Conservation (phyloP, 2,329 filamentous ascomycete species). For the Epicoccum sorghinum region DNA sequence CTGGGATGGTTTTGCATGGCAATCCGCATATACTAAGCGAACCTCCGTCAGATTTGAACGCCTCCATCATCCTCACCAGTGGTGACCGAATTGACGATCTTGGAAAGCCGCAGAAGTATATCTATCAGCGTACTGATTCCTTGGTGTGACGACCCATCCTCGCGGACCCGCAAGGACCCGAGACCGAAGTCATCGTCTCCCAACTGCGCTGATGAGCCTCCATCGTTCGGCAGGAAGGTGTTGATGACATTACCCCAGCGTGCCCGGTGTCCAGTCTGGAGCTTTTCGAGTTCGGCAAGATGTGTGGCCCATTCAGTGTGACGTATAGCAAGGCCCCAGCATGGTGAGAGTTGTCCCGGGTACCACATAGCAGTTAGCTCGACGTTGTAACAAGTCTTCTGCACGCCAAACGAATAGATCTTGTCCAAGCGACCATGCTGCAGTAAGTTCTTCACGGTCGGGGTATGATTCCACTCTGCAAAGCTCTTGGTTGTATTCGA, state of each 20-base stretch:
- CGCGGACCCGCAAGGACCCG: slow-evolving; percentile 6
- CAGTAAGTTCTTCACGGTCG: slow-evolving; percentile 22
- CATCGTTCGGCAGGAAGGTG: slow-evolving; percentile 39
- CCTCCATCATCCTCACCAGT: not conserved
- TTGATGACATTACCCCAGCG: slow-evolving; percentile 29
- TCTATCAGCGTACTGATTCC: slow-evolving; percentile 31
- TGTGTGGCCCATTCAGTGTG: slow-evolving; percentile 39
- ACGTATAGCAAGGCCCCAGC: slow-evolving; percentile 40
- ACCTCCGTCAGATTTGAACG: not conserved
- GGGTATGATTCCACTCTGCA: slow-evolving; percentile 24
- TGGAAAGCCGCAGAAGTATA: slow-evolving; percentile 37
- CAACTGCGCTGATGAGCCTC: slow-evolving; percentile 15
- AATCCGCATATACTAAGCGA: too few relatives aligned
- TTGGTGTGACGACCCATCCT: slow-evolving; percentile 5
- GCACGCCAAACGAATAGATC: slow-evolving; percentile 40
- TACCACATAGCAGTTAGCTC: slow-evolving; percentile 40
- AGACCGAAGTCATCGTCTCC: slow-evolving; percentile 14
- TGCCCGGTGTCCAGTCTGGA: slow-evolving; percentile 30
- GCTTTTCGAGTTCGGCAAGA: slow-evolving; percentile 34
- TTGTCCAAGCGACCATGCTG: slow-evolving; percentile 28
- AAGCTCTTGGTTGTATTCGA: slow-evolving; percentile 23
- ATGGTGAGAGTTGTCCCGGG: slow-evolving; percentile 21
- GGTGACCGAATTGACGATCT: slow-evolving; percentile 26
- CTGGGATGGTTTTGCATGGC: too few relatives aligned
- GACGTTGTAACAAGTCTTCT: slow-evolving; percentile 35